Conservation (phyloP, 2,329 filamentous ascomycete genomes). For the Lachnellula willkommii region DNA sequence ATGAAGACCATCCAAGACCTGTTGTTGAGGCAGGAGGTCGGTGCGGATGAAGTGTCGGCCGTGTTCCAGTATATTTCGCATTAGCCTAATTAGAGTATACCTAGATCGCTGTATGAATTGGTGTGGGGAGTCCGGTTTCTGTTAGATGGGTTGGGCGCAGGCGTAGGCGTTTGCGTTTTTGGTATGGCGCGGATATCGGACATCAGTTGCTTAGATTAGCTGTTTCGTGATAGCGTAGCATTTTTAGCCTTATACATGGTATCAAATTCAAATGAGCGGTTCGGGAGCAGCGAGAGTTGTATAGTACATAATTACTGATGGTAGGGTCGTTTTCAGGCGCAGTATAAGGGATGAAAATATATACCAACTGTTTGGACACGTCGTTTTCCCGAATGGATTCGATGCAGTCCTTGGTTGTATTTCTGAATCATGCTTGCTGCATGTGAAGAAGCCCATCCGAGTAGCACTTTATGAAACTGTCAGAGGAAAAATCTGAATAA, state of each 20-base stretch:
- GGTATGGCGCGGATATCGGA: neutral
- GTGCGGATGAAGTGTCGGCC: constrained; percentile 75
- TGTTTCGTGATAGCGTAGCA: neutral
- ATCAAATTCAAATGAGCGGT: neutral
- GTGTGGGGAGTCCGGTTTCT: neutral
- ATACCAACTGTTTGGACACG: too few relatives aligned
- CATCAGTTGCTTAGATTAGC: neutral
- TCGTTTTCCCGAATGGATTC: too few relatives aligned
- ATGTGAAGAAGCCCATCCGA: too few relatives aligned
- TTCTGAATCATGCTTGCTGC: too few relatives aligned
- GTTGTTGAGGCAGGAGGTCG: constrained; percentile 77
- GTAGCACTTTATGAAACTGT: too few relatives aligned
- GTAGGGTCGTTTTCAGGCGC: neutral
- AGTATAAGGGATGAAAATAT: too few relatives aligned
- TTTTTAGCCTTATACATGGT: neutral
- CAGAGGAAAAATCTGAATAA: too few relatives aligned
- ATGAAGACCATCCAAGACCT: constrained; percentile 84
- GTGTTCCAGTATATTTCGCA: constrained; percentile 99
- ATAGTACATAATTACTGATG: neutral
- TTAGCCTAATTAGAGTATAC: constrained; percentile 32
- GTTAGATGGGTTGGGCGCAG: neutral
- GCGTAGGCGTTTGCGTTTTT: neutral
- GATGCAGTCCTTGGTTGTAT: too few relatives aligned
- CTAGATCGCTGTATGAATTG: too few relatives aligned
- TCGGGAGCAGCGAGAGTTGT: neutral